Percentiles rank a stretch among this genome's conserved stretches.
Conservation (phyloP, 306 rosid species). For the Prunus fruticosa region DNA sequence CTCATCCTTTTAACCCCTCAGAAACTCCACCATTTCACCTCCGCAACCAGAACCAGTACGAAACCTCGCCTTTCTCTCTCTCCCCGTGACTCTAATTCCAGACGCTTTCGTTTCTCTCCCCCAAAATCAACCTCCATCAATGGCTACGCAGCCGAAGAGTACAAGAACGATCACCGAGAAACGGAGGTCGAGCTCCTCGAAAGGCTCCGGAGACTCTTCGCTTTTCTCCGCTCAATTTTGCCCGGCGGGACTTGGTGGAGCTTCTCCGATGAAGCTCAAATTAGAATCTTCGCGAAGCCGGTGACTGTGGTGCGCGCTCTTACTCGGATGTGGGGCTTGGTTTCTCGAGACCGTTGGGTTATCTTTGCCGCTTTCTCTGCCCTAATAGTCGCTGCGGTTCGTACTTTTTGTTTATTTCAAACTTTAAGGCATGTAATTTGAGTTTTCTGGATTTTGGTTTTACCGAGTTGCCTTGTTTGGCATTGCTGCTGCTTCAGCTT, state of each 20-base stretch:
- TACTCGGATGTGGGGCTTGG: conserved; percentile 77
- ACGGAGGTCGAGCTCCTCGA: conserved; percentile 27
- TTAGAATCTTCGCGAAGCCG: conserved; percentile 50
- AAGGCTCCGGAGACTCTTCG: conserved; percentile 34
- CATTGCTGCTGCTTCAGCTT: conserved; percentile 44
- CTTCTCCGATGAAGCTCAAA: conserved; percentile 50
- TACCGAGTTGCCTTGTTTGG: neutral
- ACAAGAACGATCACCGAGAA: conserved; percentile 11
- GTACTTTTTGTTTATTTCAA: neutral
- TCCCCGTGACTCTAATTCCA: conserved; percentile 2
- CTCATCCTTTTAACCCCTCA: neutral
- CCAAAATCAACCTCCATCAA: conserved; percentile 57
- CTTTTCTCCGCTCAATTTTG: conserved; percentile 39
- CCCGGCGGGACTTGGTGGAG: conserved; percentile 93
- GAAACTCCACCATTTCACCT: conserved; percentile 19
- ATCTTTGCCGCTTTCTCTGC: conserved; percentile 75
- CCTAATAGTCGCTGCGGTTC: conserved; percentile 74
- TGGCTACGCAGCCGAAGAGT: conserved; percentile 46
- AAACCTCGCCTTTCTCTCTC: conserved; percentile 21
- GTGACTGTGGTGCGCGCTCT: conserved; percentile 77
- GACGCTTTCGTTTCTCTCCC: conserved; percentile 23
- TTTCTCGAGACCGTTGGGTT: conserved; percentile 76
- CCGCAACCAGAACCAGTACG: neutral
- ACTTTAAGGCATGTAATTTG: neutral
- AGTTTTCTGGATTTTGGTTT: neutral